A percentile compares a stretch with the other conserved stretches of the same genome.
These are phyloP conservation scores for Chaetoscypha palmicola DNA, from an alignment of 2,329 filamentous ascomycete species.

Conservation along the genomic window DNA sequence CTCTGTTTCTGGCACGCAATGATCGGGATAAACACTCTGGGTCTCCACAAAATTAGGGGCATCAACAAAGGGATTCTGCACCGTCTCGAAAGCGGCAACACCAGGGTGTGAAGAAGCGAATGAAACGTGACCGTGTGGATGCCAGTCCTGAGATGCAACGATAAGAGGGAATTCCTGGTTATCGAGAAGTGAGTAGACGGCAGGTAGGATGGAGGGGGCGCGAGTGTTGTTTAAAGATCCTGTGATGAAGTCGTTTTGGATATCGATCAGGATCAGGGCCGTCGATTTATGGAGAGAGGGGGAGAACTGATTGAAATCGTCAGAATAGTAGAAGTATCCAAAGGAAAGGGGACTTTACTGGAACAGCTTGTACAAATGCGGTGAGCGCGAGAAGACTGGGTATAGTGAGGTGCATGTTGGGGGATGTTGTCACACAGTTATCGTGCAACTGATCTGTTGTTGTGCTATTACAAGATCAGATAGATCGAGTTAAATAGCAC, in stretches of 20 bases:
- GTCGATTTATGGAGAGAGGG: neutral
- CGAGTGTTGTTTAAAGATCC: neutral
- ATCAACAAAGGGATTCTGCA: neutral
- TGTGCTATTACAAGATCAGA: too few relatives aligned
- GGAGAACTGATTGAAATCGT: too few relatives aligned
- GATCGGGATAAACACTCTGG: neutral
- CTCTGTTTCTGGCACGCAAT: neutral
- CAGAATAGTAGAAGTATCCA: too few relatives aligned
- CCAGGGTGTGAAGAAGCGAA: neutral
- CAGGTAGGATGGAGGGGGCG: neutral
- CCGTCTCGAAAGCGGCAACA: neutral
- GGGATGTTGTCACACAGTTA: too few relatives aligned
- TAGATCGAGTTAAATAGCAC: too few relatives aligned
- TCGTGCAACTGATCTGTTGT: too few relatives aligned
- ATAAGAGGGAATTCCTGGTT: neutral
- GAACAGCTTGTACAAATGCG: neutral
- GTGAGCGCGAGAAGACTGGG: neutral
- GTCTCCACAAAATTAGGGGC: neutral
- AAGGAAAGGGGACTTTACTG: neutral
- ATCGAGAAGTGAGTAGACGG: neutral
- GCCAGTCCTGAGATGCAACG: neutral
- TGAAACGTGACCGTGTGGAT: neutral
- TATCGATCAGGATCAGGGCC: constrained; percentile 1
- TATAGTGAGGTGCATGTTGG: too few relatives aligned
- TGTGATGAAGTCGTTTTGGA: constrained; percentile 3